Evolutionary conservation across 2,329 filamentous ascomycete species (phyloP), one percentile per base, ranked within the genome.

Genomic region (Ceratocystiopsis sp.): DNA sequence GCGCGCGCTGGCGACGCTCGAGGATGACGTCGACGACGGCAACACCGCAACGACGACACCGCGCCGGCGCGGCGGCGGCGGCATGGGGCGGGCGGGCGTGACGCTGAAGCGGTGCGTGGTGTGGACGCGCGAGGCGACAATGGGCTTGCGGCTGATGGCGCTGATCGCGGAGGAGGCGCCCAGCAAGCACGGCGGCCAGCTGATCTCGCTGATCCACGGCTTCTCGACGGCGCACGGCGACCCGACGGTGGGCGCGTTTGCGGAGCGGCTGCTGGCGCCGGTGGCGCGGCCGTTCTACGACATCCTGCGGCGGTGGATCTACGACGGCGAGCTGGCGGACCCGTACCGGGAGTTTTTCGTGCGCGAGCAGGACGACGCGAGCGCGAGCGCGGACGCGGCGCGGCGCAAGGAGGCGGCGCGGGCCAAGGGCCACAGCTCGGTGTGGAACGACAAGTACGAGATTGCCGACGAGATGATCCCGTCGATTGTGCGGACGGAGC

Each of bases 391-490:
- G 29, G 55, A 59, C 41, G 53, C 52, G 52, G 62, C 49, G 58
- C 65, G 53, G 67, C 43, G 39, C 16, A 43, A 50, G 37, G 47
- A 49, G 32, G 64, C 68, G 45, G 55, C 60, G 40, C 70, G 67
- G 51, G 64, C 65, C 41, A 71, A 69, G 40, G 80, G 75, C 19
- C 82, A 84, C 15, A 87, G 81, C 35, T 95, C 87, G 51, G 87
- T 96, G 2, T 98, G 91, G 91, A 87, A 96, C 59, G 86, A 94
- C 60, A 96, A 96, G 58, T 98, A 94, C 62, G 82, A 84, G 55
- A 69, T 95, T 35, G 79, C 84, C 52, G 72, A 82, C 46, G 71
- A 74, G 40, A 91, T 95, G 82, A 78, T 95, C 19, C 91, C 91
- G 0, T 87, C 80, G 37, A 96, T 96, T 54, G 86, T 95, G 52